A percentile compares a stretch with the other conserved stretches of the same genome.
These are phyloP conservation scores for Stachybotrys elegans DNA, from an alignment of 2,329 filamentous ascomycete species.

Conservation along the genomic window DNA sequence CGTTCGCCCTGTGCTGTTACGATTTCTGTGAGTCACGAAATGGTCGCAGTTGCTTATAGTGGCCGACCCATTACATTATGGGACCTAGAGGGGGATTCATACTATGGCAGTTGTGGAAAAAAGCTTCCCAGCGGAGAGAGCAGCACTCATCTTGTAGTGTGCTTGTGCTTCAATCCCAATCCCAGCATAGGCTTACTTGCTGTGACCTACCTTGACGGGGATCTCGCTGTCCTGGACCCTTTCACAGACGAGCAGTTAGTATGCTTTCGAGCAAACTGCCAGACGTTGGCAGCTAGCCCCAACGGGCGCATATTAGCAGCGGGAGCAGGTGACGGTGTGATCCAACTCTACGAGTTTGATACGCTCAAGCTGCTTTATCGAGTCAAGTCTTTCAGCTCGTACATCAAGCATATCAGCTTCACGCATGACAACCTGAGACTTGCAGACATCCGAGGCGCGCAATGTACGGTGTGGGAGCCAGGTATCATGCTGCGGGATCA, in stretches of 20 bases:
- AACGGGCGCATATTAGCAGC: conserved; percentile 23
- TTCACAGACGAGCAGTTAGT: conserved; percentile 17
- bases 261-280: conserved; percentile 20
- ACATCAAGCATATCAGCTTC: conserved; percentile 26
- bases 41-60: conserved; percentile 27
- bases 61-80: conserved; percentile 26
- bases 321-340: conserved; percentile 15
- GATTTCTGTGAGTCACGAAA: conserved; percentile 20
- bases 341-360: conserved; percentile 23
- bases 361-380: conserved; percentile 22
- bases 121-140: conserved; percentile 23
- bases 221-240: conserved; percentile 25
- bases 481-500: conserved; percentile 17
- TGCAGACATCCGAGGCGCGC: conserved; percentile 25
- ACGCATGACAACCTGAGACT: conserved; percentile 24
- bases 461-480: conserved; percentile 33
- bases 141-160: conserved; percentile 19
- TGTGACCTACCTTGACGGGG: conserved; percentile 24
- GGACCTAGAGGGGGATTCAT: conserved; percentile 25
- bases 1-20: conserved; percentile 17
- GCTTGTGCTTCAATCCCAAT: conserved; percentile 29
- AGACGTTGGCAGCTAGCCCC: conserved; percentile 23
- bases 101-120: conserved; percentile 27
- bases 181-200: conserved; percentile 21
- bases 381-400: conserved; percentile 17